Percentiles rank a stretch among this genome's conserved stretches.
These are phyloP conservation scores for Ceratocystis lukuohia DNA, from an alignment of 2,329 filamentous ascomycete genomes.

Conservation along the genomic window DNA sequence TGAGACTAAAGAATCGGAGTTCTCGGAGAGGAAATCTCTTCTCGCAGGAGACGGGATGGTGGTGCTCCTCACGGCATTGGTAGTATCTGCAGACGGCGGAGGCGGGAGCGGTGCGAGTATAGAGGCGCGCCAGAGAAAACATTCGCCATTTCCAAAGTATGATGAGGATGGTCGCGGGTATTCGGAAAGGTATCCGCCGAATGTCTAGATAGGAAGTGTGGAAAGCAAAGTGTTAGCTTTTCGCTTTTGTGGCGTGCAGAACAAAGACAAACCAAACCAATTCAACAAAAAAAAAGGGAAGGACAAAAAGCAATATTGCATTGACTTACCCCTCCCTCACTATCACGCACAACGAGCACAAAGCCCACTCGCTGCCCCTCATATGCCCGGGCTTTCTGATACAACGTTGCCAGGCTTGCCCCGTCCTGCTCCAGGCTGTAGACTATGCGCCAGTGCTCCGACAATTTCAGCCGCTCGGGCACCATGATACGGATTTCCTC, in stretches of 20 bases:
- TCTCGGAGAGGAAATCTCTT: conserved; percentile 23
- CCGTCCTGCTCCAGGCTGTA: conserved; percentile 92
- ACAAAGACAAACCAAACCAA: background rate
- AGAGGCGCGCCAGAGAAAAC: conserved; percentile 57
- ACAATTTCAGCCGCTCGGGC: conserved; percentile 72
- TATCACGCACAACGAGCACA: conserved; percentile 75
- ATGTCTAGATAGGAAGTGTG: conserved; percentile 39
- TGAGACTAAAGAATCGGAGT: conserved; percentile 25
- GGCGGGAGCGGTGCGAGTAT: conserved; percentile 40
- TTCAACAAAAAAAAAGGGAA: background rate
- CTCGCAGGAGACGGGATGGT: conserved; percentile 26
- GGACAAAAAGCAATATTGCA: background rate
- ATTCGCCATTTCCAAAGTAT: conserved; percentile 94
- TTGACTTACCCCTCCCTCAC: conserved; percentile 52
- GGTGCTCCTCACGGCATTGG: conserved; percentile 33
- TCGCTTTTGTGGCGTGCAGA: no score
- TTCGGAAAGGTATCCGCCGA: conserved; percentile 90
- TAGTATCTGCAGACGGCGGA: conserved; percentile 40
- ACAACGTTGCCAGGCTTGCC: conserved; percentile 73
- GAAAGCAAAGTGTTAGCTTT: background rate
- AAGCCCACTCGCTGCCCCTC: conserved; percentile 65
- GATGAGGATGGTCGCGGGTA: conserved; percentile 65
- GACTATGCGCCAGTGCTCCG: conserved; percentile 71
- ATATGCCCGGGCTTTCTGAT: conserved; percentile 60
- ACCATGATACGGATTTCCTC: conserved; percentile 88